Conservation (phyloP, 2,329 filamentous ascomycete species). For the Helotiales sp. region DNA sequence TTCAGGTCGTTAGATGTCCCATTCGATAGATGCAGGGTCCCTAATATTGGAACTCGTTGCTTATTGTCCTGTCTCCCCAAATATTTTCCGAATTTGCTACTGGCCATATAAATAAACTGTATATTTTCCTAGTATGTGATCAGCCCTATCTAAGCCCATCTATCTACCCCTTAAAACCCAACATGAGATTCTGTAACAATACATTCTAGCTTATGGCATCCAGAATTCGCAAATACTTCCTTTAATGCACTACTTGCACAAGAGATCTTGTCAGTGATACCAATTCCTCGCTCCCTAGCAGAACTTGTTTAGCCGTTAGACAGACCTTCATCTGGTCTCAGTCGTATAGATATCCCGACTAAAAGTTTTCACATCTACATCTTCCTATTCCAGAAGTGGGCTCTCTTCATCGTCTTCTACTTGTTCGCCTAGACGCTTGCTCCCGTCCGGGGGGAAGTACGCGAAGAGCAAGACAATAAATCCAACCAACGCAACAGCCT, state of each 20-base stretch:
- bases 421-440: conserved; percentile 29
- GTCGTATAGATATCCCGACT: not conserved
- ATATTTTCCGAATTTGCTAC: no score
- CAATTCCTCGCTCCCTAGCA: not conserved
- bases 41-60: no score
- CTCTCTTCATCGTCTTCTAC: not conserved
- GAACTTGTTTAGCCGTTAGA: no score
- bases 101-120: no score
- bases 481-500: conserved; percentile 60
- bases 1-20: no score
- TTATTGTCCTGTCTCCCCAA: no score
- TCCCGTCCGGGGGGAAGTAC: conserved; percentile 51
- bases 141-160: not conserved
- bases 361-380: not conserved
- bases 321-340: not conserved
- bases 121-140: not conserved
- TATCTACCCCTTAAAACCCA: not conserved
- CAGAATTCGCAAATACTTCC: not conserved
- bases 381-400: not conserved
- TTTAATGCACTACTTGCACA: not conserved
- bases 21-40: no score
- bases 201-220: not conserved
- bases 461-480: conserved; percentile 52
- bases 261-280: not conserved
- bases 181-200: not conserved